Percentiles rank a stretch among this genome's conserved stretches.
These are phyloP conservation scores for Leucosporidium yakuticum DNA, from an alignment of 768 basidiomycete genomes.

Conservation along the genomic window DNA sequence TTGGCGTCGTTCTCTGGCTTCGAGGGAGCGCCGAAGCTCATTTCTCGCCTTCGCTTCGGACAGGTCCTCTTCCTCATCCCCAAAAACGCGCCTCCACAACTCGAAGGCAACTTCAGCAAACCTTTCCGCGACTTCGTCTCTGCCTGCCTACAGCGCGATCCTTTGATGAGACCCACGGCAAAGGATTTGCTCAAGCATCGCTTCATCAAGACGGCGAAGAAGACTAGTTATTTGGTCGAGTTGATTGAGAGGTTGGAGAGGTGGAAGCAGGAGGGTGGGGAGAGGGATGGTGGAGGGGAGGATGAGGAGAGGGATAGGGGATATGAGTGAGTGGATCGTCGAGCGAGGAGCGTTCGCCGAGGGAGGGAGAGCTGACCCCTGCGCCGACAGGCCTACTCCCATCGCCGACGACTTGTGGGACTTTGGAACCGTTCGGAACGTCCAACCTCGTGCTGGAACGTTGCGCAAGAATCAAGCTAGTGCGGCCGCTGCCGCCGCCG, in stretches of 20 bases:
- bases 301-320: constrained; percentile 46
- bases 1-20: neutral
- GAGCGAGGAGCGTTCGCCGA: constrained; percentile 25
- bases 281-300: constrained; percentile 64
- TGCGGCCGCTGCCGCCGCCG: constrained; percentile 56
- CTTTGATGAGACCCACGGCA: constrained; percentile 81
- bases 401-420: constrained; percentile 82
- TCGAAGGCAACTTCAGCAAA: constrained; percentile 82
- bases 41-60: neutral
- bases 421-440: constrained; percentile 88
- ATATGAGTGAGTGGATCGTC: constrained; percentile 49
- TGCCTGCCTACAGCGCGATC: constrained; percentile 88
- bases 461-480: constrained; percentile 40
- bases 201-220: constrained; percentile 90
- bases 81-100: constrained; percentile 86
- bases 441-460: constrained; percentile 43
- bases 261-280: constrained; percentile 86
- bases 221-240: constrained; percentile 88
- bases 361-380: neutral
- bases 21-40: too few relatives aligned
- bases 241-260: constrained; percentile 89
- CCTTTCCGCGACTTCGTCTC: constrained; percentile 90
- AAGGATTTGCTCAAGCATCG: constrained; percentile 92
- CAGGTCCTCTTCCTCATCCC: constrained; percentile 97
- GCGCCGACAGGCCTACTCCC: constrained; percentile 18